These are phyloP conservation scores for Coemansia sp. DNA, from an alignment of 192 early-diverging fungal genomes.

Conservation along the genomic window DNA sequence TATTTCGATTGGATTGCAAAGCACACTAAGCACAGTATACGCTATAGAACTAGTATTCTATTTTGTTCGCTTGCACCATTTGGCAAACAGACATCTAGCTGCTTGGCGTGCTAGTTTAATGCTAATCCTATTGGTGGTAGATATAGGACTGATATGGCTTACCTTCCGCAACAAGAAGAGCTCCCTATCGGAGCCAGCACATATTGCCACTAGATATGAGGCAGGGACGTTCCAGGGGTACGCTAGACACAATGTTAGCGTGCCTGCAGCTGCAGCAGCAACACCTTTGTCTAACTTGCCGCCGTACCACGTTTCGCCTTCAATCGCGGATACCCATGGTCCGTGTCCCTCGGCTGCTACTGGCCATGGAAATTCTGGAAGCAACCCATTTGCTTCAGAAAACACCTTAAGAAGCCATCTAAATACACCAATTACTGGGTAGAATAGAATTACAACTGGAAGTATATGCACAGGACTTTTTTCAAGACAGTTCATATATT, in stretches of 20 bases:
- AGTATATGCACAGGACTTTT: neutral
- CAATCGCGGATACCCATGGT: neutral
- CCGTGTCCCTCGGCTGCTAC: neutral
- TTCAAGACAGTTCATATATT: neutral
- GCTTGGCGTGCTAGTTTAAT: constrained; percentile 48
- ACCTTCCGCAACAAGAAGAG: constrained; percentile 35
- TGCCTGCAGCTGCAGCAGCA: neutral
- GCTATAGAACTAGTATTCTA: constrained; percentile 40
- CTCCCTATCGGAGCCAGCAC: neutral
- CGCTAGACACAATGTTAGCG: neutral
- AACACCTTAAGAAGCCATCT: constrained; percentile 24
- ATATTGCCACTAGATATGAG: neutral
- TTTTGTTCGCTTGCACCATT: constrained; percentile 37
- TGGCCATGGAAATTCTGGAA: neutral
- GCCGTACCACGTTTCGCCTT: constrained; percentile 4
- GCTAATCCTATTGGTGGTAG: constrained; percentile 38
- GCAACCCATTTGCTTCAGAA: constrained; percentile 9
- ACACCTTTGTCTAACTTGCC: constrained; percentile 2
- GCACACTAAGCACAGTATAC: constrained; percentile 32
- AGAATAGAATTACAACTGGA: neutral
- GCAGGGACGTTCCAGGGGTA: constrained; percentile 1
- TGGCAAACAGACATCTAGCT: constrained; percentile 32
- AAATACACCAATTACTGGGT: constrained; percentile 43
- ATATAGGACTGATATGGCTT: constrained; percentile 46
- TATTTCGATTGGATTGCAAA: constrained; percentile 47